A percentile compares a stretch with the other conserved stretches of the same genome.
These are phyloP conservation scores for Pseudogymnoascus sp. DNA, from an alignment of 2,329 filamentous ascomycete genomes.

Conservation along the genomic window DNA sequence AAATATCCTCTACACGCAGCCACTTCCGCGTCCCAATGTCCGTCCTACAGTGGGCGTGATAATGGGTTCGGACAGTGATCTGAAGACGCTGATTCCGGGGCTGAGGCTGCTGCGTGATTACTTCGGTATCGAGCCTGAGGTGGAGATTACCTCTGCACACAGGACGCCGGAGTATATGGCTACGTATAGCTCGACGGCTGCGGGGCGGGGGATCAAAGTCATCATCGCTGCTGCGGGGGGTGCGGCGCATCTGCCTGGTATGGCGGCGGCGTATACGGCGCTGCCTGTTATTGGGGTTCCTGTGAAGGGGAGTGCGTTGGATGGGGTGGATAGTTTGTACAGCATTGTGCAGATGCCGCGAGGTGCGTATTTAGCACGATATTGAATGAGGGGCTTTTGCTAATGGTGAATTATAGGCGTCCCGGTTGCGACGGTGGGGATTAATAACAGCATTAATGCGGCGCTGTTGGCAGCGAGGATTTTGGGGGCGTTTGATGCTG, in stretches of 20 bases:
- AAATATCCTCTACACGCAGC: slow-evolving; percentile 12
- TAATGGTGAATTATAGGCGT: slow-evolving; percentile 44
- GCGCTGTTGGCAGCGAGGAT: slow-evolving; percentile 64
- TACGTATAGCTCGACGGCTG: slow-evolving; percentile 54
- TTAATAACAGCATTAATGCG: slow-evolving; percentile 74
- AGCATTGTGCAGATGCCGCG: slow-evolving; percentile 72
- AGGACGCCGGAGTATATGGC: slow-evolving; percentile 65
- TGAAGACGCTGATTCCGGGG: slow-evolving; percentile 57
- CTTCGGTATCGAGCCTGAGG: slow-evolving; percentile 63
- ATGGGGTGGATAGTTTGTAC: slow-evolving; percentile 62
- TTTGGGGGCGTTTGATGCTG: slow-evolving; percentile 48
- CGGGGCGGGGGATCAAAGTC: slow-evolving; percentile 58
- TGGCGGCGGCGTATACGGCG: slow-evolving; percentile 62
- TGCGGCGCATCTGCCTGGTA: slow-evolving; percentile 66
- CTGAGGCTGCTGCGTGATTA: slow-evolving; percentile 55
- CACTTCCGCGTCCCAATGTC: slow-evolving; percentile 9
- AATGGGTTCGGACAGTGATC: slow-evolving; percentile 77
- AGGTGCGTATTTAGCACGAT: slow-evolving; percentile 34
- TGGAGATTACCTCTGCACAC: slow-evolving; percentile 73
- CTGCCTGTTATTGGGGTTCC: slow-evolving; percentile 72
- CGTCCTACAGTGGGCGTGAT: slow-evolving; percentile 63
- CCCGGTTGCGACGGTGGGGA: slow-evolving; percentile 67
- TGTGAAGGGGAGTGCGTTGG: slow-evolving; percentile 63
- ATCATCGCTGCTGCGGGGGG: slow-evolving; percentile 71
- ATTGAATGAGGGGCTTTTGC: slow-evolving; percentile 33